phyloP scores from a whole-genome alignment of 345 rosid genomes.

The Acer campestre region DNA sequence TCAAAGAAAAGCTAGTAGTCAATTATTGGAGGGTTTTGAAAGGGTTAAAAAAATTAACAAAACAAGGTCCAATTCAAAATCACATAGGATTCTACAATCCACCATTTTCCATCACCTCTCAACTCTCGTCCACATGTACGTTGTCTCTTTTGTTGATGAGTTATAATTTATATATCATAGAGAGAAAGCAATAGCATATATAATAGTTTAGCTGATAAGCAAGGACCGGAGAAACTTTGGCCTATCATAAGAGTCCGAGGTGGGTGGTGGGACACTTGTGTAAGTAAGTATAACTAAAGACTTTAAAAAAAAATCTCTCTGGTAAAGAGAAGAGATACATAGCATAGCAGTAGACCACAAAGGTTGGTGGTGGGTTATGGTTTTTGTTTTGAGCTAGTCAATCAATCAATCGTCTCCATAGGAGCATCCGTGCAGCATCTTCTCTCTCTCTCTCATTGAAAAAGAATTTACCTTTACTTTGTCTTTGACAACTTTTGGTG shows the following conservation, averaged over 20 bases:
- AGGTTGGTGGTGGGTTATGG: slow-evolving; percentile 8
- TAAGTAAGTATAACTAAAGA: not conserved
- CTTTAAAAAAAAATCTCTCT: not conserved
- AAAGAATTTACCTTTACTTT: slow-evolving; percentile 28
- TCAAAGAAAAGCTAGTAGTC: slow-evolving; percentile 23
- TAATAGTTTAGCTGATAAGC: no score
- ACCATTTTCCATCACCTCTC: not conserved
- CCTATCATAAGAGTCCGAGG: slow-evolving; percentile 33
- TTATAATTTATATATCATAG: not conserved
- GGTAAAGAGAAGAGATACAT: slow-evolving; percentile 4
- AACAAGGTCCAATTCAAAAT: slow-evolving; percentile 38
- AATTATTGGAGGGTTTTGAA: slow-evolving; percentile 37
- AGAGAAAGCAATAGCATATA: slow-evolving; percentile 13
- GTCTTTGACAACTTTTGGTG: slow-evolving; percentile 25
- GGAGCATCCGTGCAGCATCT: slow-evolving; percentile 42
- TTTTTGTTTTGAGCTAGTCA: slow-evolving; percentile 19
- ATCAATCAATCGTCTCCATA: slow-evolving; percentile 4
- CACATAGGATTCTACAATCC: slow-evolving; percentile 58
- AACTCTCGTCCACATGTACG: slow-evolving; percentile 26
- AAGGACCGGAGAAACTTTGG: slow-evolving; percentile 30
- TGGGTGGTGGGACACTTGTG: slow-evolving; percentile 29
- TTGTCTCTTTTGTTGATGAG: slow-evolving; percentile 25
- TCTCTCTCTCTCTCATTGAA: slow-evolving; percentile 22
- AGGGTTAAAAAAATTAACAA: slow-evolving; percentile 1
- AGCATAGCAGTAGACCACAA: slow-evolving; percentile 7